phyloP scores from a whole-genome alignment of 768 basidiomycete genomes.

The Rhodotorula diobovata region DNA sequence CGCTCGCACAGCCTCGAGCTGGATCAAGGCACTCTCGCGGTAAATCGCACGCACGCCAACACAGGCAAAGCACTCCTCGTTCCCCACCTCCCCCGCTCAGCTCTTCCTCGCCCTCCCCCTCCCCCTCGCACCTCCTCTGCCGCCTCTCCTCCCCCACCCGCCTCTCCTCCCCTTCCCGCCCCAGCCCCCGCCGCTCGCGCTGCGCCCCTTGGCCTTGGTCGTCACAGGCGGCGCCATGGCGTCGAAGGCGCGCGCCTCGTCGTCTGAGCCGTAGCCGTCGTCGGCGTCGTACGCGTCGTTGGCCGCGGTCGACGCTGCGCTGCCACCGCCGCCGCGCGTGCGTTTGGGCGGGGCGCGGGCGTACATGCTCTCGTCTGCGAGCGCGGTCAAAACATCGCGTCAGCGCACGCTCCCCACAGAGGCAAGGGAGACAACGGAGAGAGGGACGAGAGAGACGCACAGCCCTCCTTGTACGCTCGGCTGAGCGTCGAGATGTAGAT shows the following conservation, averaged over 20 bases:
- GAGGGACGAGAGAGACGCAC: constrained; percentile 7
- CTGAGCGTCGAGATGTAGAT: constrained; percentile 23
- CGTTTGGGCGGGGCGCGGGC: neutral
- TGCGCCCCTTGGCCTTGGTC: neutral
- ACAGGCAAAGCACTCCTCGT: no score
- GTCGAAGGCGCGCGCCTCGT: constrained; percentile 1
- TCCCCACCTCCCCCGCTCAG: no score
- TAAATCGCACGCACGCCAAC: no score
- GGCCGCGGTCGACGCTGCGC: neutral
- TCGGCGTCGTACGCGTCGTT: neutral
- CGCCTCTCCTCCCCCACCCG: neutral
- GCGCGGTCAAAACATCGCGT: no score
- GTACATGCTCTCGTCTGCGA: neutral
- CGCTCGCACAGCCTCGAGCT: no score
- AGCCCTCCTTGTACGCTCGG: constrained; percentile 12
- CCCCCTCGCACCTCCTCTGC: neutral
- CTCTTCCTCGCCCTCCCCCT: neutral
- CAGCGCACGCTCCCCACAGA: neutral
- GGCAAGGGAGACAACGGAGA: neutral
- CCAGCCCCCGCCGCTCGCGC: neutral
- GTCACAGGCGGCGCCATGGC: neutral
- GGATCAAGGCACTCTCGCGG: no score
- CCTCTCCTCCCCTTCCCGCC: neutral
- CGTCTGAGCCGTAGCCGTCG: neutral
- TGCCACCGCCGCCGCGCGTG: neutral